These are phyloP conservation scores for Acer saccharum DNA, from an alignment of 345 rosid species.

Conservation along the genomic window DNA sequence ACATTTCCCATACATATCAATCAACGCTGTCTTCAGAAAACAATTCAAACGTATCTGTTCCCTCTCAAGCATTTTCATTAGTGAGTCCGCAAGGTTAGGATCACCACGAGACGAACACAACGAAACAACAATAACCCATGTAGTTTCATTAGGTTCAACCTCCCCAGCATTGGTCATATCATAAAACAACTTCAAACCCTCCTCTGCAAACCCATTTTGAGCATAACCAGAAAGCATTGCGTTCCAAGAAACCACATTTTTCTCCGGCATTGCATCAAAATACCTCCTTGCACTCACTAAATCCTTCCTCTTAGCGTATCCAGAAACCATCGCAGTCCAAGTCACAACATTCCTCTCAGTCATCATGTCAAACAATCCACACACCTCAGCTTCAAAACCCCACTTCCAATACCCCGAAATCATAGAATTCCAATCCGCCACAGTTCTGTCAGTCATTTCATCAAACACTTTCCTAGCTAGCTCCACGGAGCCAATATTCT, in stretches of 20 bases:
- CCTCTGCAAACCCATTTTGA: constrained; percentile 41
- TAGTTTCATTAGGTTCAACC: constrained; percentile 46
- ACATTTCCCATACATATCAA: constrained; percentile 48
- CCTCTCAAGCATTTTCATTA: constrained; percentile 28
- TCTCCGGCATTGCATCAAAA: constrained; percentile 48
- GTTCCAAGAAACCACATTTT: constrained; percentile 52
- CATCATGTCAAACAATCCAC: constrained; percentile 37
- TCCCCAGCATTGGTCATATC: constrained; percentile 47
- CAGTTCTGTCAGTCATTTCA: constrained; percentile 46
- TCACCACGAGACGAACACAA: constrained; percentile 43
- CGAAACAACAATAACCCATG: constrained; percentile 51
- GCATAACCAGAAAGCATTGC: constrained; percentile 61
- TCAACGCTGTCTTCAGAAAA: constrained; percentile 50
- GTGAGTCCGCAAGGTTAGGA: constrained; percentile 39
- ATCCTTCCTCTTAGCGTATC: constrained; percentile 37
- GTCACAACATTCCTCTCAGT: constrained; percentile 38
- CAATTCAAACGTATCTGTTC: constrained; percentile 28
- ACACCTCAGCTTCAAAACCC: constrained; percentile 38
- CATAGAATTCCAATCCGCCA: constrained; percentile 55
- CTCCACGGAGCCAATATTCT: constrained; percentile 26
- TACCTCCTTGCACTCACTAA: constrained; percentile 42
- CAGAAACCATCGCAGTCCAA: constrained; percentile 51
- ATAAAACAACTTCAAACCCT: constrained; percentile 46
- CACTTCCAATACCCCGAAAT: constrained; percentile 50
- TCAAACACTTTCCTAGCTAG: constrained; percentile 56